Evolutionary conservation across 495 filamentous ascomycete species (phyloP).

Genomic region (Aspergillus cavernicola): DNA sequence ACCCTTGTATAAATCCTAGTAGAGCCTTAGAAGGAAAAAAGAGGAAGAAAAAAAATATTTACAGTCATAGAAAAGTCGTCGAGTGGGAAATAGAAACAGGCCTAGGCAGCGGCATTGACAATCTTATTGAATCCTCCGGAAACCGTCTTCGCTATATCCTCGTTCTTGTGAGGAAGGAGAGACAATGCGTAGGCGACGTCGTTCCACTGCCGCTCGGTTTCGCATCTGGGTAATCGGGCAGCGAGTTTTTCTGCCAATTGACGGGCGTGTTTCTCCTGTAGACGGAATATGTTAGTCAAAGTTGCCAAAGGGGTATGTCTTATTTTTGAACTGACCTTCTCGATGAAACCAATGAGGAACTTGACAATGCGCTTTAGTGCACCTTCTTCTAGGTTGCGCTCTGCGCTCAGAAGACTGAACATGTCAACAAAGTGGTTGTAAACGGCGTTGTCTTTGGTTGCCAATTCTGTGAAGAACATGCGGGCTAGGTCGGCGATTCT

Average conservation of each 20-base stretch:
- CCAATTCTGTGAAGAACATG: conserved; percentile 98
- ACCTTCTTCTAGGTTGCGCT: conserved; percentile 76
- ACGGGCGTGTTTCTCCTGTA: conserved; percentile 93
- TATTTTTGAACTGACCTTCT: conserved; percentile 76
- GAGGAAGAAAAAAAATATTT: neutral
- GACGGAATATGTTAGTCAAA: neutral
- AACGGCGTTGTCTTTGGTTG: conserved; percentile 97
- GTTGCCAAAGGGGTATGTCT: too few species aligned
- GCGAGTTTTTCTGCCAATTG: conserved; percentile 93
- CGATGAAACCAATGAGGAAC: conserved; percentile 91
- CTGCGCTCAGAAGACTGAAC: conserved; percentile 88
- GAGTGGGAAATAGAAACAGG: neutral
- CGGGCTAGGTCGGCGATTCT: conserved; percentile 86
- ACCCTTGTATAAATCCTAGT: neutral
- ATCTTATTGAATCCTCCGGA: conserved; percentile 76
- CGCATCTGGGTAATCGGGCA: conserved; percentile 77
- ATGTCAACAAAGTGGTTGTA: conserved; percentile 99
- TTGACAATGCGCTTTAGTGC: conserved; percentile 79
- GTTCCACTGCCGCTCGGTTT: conserved; percentile 93
- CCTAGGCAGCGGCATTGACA: conserved; percentile 51
- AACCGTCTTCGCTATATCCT: conserved; percentile 86
- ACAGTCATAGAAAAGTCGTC: neutral
- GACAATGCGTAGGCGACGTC: conserved; percentile 91
- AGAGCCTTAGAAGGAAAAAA: neutral
- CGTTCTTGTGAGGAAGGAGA: conserved; percentile 92